A percentile compares a stretch with the other conserved stretches of the same genome.
phyloP scores from a whole-genome alignment of 2,329 filamentous ascomycete genomes.

The Sporothrix phasma region DNA sequence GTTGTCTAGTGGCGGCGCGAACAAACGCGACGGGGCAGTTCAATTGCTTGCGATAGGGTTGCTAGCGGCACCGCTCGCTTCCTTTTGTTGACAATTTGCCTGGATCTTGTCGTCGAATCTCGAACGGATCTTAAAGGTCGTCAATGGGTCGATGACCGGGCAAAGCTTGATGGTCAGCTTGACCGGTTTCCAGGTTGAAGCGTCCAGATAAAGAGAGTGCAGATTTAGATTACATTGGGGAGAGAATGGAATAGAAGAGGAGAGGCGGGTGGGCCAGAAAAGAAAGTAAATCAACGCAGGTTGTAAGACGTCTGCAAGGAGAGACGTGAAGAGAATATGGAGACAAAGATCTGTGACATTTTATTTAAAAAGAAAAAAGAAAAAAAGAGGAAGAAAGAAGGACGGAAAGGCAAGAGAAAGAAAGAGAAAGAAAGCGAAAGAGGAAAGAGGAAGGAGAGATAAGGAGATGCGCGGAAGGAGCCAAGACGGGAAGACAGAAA shows the following conservation, averaged over 20 bases:
- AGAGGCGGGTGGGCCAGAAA: background rate
- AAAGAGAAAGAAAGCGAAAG: background rate
- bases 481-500: background rate
- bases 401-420: background rate
- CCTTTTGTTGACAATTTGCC: background rate
- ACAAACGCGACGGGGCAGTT: background rate
- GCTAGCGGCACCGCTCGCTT: background rate
- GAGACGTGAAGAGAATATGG: background rate
- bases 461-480: background rate
- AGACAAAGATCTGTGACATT: too few species aligned
- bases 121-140: background rate
- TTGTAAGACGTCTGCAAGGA: background rate
- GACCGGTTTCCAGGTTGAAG: background rate
- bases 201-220: background rate
- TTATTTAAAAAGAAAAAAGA: too few species aligned
- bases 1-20: background rate
- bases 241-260: background rate
- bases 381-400: too few species aligned
- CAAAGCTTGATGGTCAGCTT: background rate
- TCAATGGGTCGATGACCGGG: background rate
- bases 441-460: background rate
- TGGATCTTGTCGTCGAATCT: background rate
- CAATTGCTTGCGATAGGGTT: background rate
- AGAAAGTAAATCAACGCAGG: constrained; percentile 1
- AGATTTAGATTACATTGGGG: background rate